Conservation (phyloP, 2,329 filamentous ascomycete genomes). For the Clarireedia hainanense region DNA sequence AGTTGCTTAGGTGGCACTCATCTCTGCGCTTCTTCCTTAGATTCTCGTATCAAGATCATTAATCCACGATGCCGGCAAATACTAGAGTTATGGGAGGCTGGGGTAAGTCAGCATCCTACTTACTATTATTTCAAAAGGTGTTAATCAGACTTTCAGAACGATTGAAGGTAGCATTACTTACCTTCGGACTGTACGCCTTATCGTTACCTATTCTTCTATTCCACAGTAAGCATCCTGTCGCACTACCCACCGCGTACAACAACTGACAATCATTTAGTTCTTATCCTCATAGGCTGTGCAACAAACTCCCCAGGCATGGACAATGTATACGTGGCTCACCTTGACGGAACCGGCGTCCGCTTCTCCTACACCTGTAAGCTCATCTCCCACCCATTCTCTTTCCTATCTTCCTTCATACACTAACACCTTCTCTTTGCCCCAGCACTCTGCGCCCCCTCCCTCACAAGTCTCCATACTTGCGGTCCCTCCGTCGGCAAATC, state of each 20-base stretch:
- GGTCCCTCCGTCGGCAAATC: not conserved
- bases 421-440: not conserved
- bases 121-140: not conserved
- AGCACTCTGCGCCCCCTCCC: constrained; percentile 1
- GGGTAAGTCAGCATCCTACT: not conserved
- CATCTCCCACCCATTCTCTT: not conserved
- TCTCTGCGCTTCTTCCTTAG: not conserved
- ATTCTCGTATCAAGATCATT: not conserved
- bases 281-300: not conserved
- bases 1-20: not conserved
- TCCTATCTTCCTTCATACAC: not conserved
- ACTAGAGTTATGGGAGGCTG: not conserved
- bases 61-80: not conserved
- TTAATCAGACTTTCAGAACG: not conserved
- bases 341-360: not conserved
- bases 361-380: constrained; percentile 4
- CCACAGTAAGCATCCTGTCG: not conserved
- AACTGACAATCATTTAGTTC: not conserved
- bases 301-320: constrained; percentile 2
- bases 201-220: not conserved
- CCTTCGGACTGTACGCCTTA: constrained; percentile 1
- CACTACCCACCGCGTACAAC: not conserved
- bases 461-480: not conserved
- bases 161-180: not conserved
- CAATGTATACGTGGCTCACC: not conserved